These are phyloP conservation scores for Clitoria ternatea DNA, from an alignment of 306 rosid genomes.

Conservation along the genomic window DNA sequence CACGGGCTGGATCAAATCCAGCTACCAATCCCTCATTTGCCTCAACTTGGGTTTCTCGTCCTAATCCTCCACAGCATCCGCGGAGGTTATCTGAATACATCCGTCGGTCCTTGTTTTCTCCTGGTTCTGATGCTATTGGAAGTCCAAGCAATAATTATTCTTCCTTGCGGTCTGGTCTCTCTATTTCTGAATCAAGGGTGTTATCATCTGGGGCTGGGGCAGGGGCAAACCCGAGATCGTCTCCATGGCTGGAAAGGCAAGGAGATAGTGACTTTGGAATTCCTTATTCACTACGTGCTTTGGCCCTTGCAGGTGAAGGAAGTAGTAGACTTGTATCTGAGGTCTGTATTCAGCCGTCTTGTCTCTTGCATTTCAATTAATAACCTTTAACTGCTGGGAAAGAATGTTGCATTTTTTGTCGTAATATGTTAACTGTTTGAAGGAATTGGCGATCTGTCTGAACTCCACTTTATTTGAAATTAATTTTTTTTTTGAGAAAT, in stretches of 20 bases:
- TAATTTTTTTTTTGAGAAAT: background rate
- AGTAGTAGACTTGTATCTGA: conserved; percentile 83
- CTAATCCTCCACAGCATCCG: conserved; percentile 66
- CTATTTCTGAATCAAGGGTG: conserved; percentile 51
- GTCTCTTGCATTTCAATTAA: conserved; percentile 15
- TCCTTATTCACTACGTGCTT: conserved; percentile 67
- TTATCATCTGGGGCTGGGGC: conserved; percentile 55
- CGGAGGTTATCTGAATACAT: conserved; percentile 76
- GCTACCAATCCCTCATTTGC: conserved; percentile 53
- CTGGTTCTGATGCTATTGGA: conserved; percentile 64
- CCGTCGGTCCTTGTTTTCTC: conserved; percentile 67
- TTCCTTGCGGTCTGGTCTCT: conserved; percentile 54
- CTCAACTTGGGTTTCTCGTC: conserved; percentile 64
- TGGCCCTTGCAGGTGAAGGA: conserved; percentile 72
- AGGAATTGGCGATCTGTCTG: background rate
- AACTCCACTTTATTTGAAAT: background rate
- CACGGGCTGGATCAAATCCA: conserved; percentile 48
- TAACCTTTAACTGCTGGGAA: background rate
- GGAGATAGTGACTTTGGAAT: conserved; percentile 62
- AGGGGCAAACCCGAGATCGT: conserved; percentile 55
- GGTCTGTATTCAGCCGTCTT: conserved; percentile 48
- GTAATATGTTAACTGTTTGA: background rate
- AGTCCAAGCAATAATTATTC: conserved; percentile 44
- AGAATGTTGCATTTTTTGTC: background rate
- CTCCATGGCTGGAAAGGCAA: conserved; percentile 73